Evolutionary conservation across 345 rosid species (phyloP).

Genomic region (Viola odorata): DNA sequence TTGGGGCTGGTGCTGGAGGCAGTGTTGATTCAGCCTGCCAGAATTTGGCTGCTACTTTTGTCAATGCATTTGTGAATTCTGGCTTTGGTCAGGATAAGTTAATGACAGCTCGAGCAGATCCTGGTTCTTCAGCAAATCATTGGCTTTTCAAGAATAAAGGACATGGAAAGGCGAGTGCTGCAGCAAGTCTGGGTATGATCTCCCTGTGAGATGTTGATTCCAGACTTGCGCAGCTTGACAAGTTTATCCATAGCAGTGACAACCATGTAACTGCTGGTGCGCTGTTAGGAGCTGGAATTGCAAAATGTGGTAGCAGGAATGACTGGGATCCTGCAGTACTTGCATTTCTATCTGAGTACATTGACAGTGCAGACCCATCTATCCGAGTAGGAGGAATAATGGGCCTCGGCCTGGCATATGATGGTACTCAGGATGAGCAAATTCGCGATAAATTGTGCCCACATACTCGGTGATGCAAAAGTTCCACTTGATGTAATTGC

Average conservation of each 20-base stretch:
- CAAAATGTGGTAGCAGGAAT: conserved; percentile 70
- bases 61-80: conserved; percentile 95
- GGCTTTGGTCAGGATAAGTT: conserved; percentile 97
- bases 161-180: conserved; percentile 92
- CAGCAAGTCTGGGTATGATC: conserved; percentile 98
- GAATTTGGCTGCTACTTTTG: conserved; percentile 93
- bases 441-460: conserved; percentile 51
- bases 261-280: conserved; percentile 87
- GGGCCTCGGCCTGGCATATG: conserved; percentile 94
- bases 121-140: conserved; percentile 54
- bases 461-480: conserved; percentile 64
- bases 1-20: conserved; percentile 60
- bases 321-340: conserved; percentile 98
- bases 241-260: conserved; percentile 78
- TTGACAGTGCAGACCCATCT: conserved; percentile 69
- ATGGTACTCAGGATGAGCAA: conserved; percentile 86
- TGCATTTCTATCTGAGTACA: conserved; percentile 69
- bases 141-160: conserved; percentile 98
- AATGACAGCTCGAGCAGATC: conserved; percentile 77
- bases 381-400: conserved; percentile 88
- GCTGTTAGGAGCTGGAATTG: conserved; percentile 82
- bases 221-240: conserved; percentile 86
- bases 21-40: conserved; percentile 91
- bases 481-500: conserved; percentile 80
- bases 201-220: conserved; percentile 86